A percentile compares a stretch with the other conserved stretches of the same genome.
Evolutionary conservation across 2,329 filamentous ascomycete genomes (phyloP).

Genomic region (Alternaria consortialis): DNA sequence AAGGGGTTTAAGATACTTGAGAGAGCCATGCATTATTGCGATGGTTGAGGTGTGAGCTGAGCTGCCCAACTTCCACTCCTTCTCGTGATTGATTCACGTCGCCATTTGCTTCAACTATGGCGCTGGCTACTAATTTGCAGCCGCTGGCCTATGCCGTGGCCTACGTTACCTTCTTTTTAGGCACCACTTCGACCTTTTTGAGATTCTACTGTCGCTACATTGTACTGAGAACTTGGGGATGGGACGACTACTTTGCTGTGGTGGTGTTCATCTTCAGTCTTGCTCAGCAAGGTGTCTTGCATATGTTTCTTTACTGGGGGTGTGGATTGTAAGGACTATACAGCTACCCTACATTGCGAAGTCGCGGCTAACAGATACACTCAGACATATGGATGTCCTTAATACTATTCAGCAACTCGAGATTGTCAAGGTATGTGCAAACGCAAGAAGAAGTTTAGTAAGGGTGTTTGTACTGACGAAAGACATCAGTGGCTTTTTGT

Average conservation of each 20-base stretch:
- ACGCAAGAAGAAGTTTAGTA: neutral
- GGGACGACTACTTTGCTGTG: constrained; percentile 29
- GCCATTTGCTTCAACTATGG: constrained; percentile 17
- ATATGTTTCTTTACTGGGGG: constrained; percentile 34
- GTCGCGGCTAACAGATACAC: neutral
- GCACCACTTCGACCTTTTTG: constrained; percentile 22
- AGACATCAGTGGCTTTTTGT: constrained; percentile 33
- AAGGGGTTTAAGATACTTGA: constrained; percentile 4
- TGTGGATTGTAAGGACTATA: constrained; percentile 27
- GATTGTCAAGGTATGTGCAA: constrained; percentile 1
- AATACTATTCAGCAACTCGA: constrained; percentile 11
- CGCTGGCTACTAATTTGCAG: constrained; percentile 22
- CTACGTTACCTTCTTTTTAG: constrained; percentile 27
- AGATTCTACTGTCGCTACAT: constrained; percentile 27
- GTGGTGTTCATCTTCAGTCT: constrained; percentile 24
- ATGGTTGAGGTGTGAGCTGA: constrained; percentile 8
- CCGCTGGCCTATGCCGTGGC: constrained; percentile 31
- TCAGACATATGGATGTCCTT: constrained; percentile 3
- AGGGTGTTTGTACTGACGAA: neutral
- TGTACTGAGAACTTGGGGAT: constrained; percentile 28
- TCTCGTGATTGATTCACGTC: constrained; percentile 8
- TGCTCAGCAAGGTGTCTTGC: constrained; percentile 29
- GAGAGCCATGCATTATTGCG: constrained; percentile 5
- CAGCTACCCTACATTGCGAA: neutral
- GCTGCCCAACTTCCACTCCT: constrained; percentile 8